Conservation (phyloP, 2,329 filamentous ascomycete species). For the Cladophialophora psammophila region DNA sequence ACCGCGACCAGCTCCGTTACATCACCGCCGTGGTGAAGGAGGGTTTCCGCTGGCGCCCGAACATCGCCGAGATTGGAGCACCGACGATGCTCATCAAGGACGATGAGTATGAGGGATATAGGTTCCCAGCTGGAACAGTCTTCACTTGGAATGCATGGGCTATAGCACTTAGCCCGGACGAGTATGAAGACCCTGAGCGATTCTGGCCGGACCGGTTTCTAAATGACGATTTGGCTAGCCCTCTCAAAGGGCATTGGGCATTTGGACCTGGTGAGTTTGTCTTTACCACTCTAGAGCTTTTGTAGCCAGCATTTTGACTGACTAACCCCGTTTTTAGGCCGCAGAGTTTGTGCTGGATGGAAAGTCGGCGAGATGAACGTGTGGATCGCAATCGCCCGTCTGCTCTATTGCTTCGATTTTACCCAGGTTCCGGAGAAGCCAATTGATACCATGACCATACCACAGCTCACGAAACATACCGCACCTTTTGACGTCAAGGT, state of each 20-base stretch:
- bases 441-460: slow-evolving; percentile 35
- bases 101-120: slow-evolving; percentile 51
- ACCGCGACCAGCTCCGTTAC: slow-evolving; percentile 59
- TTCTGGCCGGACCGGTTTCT: slow-evolving; percentile 19
- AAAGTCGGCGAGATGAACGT: slow-evolving; percentile 11
- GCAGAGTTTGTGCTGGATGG: slow-evolving; percentile 12
- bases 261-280: slow-evolving; percentile 14
- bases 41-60: slow-evolving; percentile 50
- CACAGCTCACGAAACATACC: too few species aligned
- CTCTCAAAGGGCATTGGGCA: slow-evolving; percentile 3
- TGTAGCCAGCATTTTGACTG: too few species aligned
- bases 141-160: slow-evolving; percentile 6
- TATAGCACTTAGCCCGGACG: background rate
- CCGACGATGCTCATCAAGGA: slow-evolving; percentile 40
- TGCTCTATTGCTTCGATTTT: slow-evolving; percentile 23
- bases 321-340: background rate
- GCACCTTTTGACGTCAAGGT: too few species aligned
- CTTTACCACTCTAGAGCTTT: too few species aligned
- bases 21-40: slow-evolving; percentile 63
- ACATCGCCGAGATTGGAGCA: slow-evolving; percentile 46
- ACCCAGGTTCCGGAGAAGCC: slow-evolving; percentile 9
- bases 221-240: slow-evolving; percentile 24
- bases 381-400: slow-evolving; percentile 10
- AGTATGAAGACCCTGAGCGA: slow-evolving; percentile 4
- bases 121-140: slow-evolving; percentile 57